phyloP scores from a whole-genome alignment of 768 basidiomycete species.

The Mycena crocata region DNA sequence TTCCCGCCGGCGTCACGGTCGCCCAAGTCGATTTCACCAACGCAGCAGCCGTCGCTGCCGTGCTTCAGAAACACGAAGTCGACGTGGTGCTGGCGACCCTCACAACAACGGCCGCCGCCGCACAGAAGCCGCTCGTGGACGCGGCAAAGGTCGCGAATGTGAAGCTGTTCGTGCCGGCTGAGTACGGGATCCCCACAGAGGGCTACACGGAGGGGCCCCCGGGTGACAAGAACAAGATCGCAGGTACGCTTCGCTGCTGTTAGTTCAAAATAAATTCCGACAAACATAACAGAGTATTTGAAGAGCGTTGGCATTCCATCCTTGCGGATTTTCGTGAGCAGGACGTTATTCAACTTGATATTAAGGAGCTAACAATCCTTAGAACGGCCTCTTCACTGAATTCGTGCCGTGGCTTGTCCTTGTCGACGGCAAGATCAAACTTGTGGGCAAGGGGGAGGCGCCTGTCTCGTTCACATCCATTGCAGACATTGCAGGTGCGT shows the following conservation, averaged over 20 bases:
- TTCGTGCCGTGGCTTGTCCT: slow-evolving; percentile 44
- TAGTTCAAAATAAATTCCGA: not conserved
- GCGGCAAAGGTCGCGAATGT: slow-evolving; percentile 4
- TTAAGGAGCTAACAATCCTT: not conserved
- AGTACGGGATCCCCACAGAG: not conserved
- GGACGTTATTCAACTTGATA: not conserved
- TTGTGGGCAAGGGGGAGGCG: slow-evolving; percentile 45
- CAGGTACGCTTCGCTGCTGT: not conserved
- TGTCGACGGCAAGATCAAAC: slow-evolving; percentile 42
- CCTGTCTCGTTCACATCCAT: slow-evolving; percentile 44
- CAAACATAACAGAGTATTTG: slow-evolving; percentile 39
- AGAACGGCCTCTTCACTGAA: slow-evolving; percentile 50
- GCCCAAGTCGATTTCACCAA: too few species aligned
- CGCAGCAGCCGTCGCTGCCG: too few species aligned
- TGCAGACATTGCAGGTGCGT: slow-evolving; percentile 48
- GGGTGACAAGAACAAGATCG: not conserved
- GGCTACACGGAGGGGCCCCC: not conserved
- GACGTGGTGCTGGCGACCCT: too few species aligned
- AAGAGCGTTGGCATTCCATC: slow-evolving; percentile 44
- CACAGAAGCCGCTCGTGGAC: not conserved
- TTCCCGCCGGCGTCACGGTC: too few species aligned
- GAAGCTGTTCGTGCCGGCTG: not conserved
- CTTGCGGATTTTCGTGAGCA: slow-evolving; percentile 46
- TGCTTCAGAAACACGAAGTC: too few species aligned
- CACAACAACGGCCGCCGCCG: not conserved